phyloP scores from a whole-genome alignment of 2,329 filamentous ascomycete genomes.

The Colletotrichum eremochloae region DNA sequence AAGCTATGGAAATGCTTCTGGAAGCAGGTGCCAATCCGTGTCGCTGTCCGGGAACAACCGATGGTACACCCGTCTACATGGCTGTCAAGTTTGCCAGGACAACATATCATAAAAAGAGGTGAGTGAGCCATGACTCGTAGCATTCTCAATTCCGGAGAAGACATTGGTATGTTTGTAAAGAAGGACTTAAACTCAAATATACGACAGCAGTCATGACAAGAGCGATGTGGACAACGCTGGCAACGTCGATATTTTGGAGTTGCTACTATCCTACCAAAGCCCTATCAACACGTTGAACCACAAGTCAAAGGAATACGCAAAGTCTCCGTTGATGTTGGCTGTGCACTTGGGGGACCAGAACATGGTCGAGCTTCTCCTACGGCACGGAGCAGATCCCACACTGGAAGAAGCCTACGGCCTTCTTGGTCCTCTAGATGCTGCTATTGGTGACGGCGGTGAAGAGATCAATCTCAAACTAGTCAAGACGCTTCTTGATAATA shows the following conservation, averaged over 20 bases:
- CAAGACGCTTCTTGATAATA: slow-evolving; percentile 41
- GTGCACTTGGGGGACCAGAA: slow-evolving; percentile 22
- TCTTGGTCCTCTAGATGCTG: slow-evolving; percentile 37
- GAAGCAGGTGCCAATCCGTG: slow-evolving; percentile 44
- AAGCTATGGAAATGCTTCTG: slow-evolving; percentile 43
- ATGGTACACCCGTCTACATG: slow-evolving; percentile 21
- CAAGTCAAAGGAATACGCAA: slow-evolving; percentile 11
- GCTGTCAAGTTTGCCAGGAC: slow-evolving; percentile 16
- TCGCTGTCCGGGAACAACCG: slow-evolving; percentile 7
- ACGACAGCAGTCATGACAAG: neutral
- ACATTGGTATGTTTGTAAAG: neutral
- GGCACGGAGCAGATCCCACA: slow-evolving; percentile 45
- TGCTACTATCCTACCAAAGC: slow-evolving; percentile 33
- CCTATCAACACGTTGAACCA: slow-evolving; percentile 33
- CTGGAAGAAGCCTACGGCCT: slow-evolving; percentile 44
- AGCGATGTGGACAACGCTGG: neutral
- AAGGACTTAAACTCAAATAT: neutral
- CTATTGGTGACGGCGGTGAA: slow-evolving; percentile 21
- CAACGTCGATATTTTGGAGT: slow-evolving; percentile 31
- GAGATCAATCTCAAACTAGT: slow-evolving; percentile 26
- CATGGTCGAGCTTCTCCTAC: slow-evolving; percentile 44
- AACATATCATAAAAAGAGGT: neutral
- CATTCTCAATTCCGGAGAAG: too few relatives aligned
- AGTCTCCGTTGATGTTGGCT: slow-evolving; percentile 32
- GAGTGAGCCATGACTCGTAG: neutral